Conservation (phyloP, 306 rosid species). For the Begonia loranthoides region DNA sequence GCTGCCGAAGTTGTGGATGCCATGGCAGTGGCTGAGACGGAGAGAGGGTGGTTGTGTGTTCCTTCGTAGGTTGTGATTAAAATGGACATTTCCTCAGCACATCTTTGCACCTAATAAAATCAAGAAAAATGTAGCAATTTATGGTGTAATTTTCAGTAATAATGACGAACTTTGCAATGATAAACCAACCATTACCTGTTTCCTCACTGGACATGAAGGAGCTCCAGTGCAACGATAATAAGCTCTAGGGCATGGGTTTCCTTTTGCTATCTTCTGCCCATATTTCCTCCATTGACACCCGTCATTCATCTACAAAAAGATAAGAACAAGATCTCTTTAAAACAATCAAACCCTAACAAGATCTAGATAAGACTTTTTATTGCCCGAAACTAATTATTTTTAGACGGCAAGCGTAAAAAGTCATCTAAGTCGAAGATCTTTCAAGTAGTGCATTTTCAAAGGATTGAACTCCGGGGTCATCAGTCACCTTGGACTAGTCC, state of each 20-base stretch:
- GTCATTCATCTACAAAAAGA: conserved; percentile 52
- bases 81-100: conserved; percentile 67
- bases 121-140: neutral
- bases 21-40: conserved; percentile 81
- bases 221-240: conserved; percentile 92
- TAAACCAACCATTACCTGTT: no score
- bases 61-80: conserved; percentile 87
- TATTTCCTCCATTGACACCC: conserved; percentile 99
- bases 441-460: no score
- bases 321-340: neutral
- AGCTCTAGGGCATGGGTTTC: conserved; percentile 96
- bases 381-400: no score
- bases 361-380: no score
- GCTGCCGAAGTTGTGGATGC: conserved; percentile 97
- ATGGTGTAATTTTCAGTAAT: no score
- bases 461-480: no score
- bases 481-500: no score
- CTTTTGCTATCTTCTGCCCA: conserved; percentile 91
- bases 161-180: no score
- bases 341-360: neutral
- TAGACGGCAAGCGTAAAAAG: no score
- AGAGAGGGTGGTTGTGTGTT: conserved; percentile 80
- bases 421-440: no score
- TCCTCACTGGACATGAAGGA: conserved; percentile 75
- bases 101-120: conserved; percentile 66